Evolutionary conservation across 176 grass and related monocot genomes (phyloP).

Genomic region (Saccharum spontaneum): DNA sequence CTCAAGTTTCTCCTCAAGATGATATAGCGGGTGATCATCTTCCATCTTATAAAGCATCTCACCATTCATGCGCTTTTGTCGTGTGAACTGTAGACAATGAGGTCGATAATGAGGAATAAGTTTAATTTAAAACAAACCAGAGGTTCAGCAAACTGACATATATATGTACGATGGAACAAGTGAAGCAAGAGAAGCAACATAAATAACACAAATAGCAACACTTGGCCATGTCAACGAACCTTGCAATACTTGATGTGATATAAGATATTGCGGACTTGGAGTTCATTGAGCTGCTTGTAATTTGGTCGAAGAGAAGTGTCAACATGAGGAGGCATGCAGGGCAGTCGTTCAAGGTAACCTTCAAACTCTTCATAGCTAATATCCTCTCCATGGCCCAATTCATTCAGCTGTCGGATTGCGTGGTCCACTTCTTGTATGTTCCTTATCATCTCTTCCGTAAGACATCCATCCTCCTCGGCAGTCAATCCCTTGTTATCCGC

Average conservation of each 20-base stretch:
- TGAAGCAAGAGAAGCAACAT: background rate
- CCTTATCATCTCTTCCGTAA: background rate
- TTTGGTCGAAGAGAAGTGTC: background rate
- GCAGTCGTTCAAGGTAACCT: background rate
- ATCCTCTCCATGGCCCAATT: background rate
- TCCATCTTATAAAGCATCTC: background rate
- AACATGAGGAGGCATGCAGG: background rate
- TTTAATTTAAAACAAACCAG: background rate
- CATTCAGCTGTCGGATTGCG: background rate
- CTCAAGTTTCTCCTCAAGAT: background rate
- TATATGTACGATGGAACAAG: background rate
- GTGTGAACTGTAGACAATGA: background rate
- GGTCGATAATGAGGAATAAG: background rate
- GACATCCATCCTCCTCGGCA: background rate
- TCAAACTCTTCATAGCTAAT: background rate
- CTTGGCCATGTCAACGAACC: background rate
- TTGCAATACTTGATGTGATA: conserved; percentile 15
- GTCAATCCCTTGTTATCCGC: background rate
- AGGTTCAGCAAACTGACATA: background rate
- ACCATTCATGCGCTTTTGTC: background rate
- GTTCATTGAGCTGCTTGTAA: background rate
- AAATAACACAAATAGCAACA: background rate
- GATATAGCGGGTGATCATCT: background rate
- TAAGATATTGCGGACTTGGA: background rate
- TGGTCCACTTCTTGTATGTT: background rate